phyloP scores from a whole-genome alignment of 495 filamentous ascomycete species.

The Neurospora sp. region DNA sequence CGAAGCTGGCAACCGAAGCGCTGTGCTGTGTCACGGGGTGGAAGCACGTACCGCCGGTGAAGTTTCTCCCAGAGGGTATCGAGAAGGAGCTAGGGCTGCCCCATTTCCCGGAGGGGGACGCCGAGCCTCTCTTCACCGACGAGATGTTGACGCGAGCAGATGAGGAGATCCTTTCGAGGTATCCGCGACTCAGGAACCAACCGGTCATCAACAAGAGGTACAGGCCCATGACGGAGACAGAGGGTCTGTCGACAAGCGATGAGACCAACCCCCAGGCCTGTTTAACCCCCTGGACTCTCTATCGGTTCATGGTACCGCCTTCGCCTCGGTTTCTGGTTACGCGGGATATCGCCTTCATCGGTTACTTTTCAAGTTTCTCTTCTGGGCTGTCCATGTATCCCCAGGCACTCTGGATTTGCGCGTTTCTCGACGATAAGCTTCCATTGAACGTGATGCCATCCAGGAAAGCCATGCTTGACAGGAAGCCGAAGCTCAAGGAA shows the following conservation, averaged over 20 bases:
- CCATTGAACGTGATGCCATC: slow-evolving; percentile 12
- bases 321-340: slow-evolving; percentile 37
- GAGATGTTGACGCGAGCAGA: slow-evolving; percentile 39
- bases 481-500: not conserved
- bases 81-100: slow-evolving; percentile 37
- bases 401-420: slow-evolving; percentile 64
- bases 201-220: slow-evolving; percentile 34
- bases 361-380: slow-evolving; percentile 53
- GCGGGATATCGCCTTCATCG: slow-evolving; percentile 57
- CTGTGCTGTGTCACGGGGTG: slow-evolving; percentile 65
- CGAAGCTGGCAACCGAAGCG: slow-evolving; percentile 46
- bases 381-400: slow-evolving; percentile 53
- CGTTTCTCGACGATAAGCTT: slow-evolving; percentile 42
- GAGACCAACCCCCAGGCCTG: slow-evolving; percentile 23
- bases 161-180: slow-evolving; percentile 52
- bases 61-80: slow-evolving; percentile 50
- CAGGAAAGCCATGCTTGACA: not conserved
- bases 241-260: slow-evolving; percentile 24
- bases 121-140: slow-evolving; percentile 24
- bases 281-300: slow-evolving; percentile 40
- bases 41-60: slow-evolving; percentile 52
- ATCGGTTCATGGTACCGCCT: slow-evolving; percentile 63
- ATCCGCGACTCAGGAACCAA: slow-evolving; percentile 49
- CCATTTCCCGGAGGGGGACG: slow-evolving; percentile 14
- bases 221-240: slow-evolving; percentile 31